These are phyloP conservation scores for Suhomyces emberorum DNA, from an alignment of 805 yeast genomes.

Conservation along the genomic window DNA sequence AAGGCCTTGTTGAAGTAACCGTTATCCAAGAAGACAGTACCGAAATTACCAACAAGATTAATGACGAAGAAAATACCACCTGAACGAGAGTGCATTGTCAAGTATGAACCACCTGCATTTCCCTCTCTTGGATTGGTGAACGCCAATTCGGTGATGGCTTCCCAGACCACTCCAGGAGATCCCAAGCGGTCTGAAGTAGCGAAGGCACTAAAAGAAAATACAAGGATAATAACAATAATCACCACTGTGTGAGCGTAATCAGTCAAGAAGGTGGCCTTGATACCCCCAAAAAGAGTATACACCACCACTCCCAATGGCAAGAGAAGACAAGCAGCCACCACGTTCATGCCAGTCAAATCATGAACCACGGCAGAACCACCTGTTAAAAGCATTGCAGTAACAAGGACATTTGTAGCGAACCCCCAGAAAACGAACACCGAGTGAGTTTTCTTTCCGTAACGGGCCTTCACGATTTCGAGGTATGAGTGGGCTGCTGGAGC, in stretches of 20 bases:
- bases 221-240: slow-evolving; percentile 68
- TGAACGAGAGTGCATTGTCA: slow-evolving; percentile 80
- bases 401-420: slow-evolving; percentile 81
- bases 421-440: slow-evolving; percentile 72
- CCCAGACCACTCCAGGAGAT: slow-evolving; percentile 80
- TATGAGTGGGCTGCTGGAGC: slow-evolving; percentile 94
- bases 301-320: slow-evolving; percentile 73
- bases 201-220: slow-evolving; percentile 78
- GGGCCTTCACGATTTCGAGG: slow-evolving; percentile 73
- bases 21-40: slow-evolving; percentile 82
- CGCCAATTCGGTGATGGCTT: slow-evolving; percentile 60
- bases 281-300: slow-evolving; percentile 43
- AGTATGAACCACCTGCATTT: slow-evolving; percentile 80
- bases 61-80: slow-evolving; percentile 93
- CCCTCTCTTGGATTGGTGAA: slow-evolving; percentile 64
- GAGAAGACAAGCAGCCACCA: slow-evolving; percentile 77
- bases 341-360: slow-evolving; percentile 79
- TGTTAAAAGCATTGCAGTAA: slow-evolving; percentile 86
- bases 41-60: slow-evolving; percentile 83
- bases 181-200: slow-evolving; percentile 72
- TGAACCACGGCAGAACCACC: slow-evolving; percentile 85
- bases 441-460: slow-evolving; percentile 81
- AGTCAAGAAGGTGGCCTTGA: slow-evolving; percentile 45
- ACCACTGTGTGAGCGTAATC: slow-evolving; percentile 49
- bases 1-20: slow-evolving; percentile 90